Evolutionary conservation across 1,139 yeast species (phyloP).

Genomic region (Lodderomyces elongisporus): DNA sequence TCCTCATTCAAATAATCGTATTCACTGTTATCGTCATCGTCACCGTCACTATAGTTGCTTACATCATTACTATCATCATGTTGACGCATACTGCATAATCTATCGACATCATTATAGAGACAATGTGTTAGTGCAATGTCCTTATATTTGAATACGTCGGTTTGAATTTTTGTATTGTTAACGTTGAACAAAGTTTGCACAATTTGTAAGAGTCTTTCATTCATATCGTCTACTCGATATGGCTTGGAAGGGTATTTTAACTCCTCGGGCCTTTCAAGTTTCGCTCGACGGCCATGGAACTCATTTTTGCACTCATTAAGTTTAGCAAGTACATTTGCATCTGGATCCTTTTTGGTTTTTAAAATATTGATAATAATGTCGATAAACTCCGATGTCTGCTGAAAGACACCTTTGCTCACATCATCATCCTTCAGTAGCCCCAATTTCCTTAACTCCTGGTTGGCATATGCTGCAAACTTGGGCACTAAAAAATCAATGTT

Average conservation of each 20-base stretch:
- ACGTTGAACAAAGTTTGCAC: constrained; percentile 38
- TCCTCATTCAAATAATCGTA: constrained; percentile 8
- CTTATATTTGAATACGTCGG: constrained; percentile 41
- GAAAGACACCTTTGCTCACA: constrained; percentile 43
- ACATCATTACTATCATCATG: too few species aligned
- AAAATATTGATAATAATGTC: constrained; percentile 47
- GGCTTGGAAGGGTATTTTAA: constrained; percentile 39
- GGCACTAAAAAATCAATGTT: constrained; percentile 58
- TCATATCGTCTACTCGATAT: constrained; percentile 47
- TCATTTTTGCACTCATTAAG: constrained; percentile 33
- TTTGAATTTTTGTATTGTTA: constrained; percentile 41
- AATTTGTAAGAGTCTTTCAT: constrained; percentile 32
- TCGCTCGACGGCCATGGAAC: constrained; percentile 10
- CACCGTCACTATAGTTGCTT: constrained; percentile 1
- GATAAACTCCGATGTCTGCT: constrained; percentile 56
- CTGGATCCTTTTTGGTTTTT: constrained; percentile 39
- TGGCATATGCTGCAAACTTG: constrained; percentile 60
- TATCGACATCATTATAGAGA: constrained; percentile 43
- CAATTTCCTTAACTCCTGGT: constrained; percentile 55
- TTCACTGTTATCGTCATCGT: background rate
- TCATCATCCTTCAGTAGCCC: constrained; percentile 38
- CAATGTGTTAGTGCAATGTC: constrained; percentile 40
- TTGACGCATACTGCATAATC: too few species aligned
- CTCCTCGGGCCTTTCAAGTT: constrained; percentile 11
- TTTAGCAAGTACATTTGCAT: constrained; percentile 34